A percentile compares a stretch with the other conserved stretches of the same genome.
Conservation (phyloP, 2,329 filamentous ascomycete genomes). For the Apiospora rasikravindrae region DNA sequence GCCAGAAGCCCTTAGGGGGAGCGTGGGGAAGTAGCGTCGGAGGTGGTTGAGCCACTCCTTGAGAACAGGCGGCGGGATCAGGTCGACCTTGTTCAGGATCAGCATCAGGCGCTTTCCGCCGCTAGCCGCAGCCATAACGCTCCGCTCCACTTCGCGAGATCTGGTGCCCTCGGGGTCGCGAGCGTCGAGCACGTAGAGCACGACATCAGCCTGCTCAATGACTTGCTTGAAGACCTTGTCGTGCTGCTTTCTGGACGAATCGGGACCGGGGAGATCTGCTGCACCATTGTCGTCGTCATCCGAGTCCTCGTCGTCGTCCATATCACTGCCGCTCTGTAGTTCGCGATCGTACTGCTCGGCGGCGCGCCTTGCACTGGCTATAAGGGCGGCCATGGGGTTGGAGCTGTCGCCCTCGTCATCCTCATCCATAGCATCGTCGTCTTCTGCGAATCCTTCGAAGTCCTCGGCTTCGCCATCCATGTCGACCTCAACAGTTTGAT, state of each 20-base stretch:
- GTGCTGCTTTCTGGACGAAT: conserved; percentile 81
- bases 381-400: conserved; percentile 90
- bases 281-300: conserved; percentile 47
- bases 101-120: conserved; percentile 89
- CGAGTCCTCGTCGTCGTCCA: conserved; percentile 58
- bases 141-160: conserved; percentile 87
- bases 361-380: conserved; percentile 81
- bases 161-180: conserved; percentile 89
- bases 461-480: conserved; percentile 50
- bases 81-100: conserved; percentile 93
- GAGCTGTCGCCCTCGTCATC: conserved; percentile 68
- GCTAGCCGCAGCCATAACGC: conserved; percentile 85
- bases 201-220: conserved; percentile 84
- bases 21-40: conserved; percentile 86
- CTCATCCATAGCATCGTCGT: conserved; percentile 56
- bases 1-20: conserved; percentile 84
- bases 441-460: conserved; percentile 55
- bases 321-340: conserved; percentile 64
- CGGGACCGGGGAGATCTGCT: conserved; percentile 56
- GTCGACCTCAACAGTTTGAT: conserved; percentile 49
- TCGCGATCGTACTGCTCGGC: conserved; percentile 76
- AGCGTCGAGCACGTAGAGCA: conserved; percentile 92
- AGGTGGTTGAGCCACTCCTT: conserved; percentile 86
- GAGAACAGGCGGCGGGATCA: conserved; percentile 81
- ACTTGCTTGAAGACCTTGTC: conserved; percentile 97